Conservation (phyloP, 345 rosid genomes). For the Zanthoxylum bungeanum region DNA sequence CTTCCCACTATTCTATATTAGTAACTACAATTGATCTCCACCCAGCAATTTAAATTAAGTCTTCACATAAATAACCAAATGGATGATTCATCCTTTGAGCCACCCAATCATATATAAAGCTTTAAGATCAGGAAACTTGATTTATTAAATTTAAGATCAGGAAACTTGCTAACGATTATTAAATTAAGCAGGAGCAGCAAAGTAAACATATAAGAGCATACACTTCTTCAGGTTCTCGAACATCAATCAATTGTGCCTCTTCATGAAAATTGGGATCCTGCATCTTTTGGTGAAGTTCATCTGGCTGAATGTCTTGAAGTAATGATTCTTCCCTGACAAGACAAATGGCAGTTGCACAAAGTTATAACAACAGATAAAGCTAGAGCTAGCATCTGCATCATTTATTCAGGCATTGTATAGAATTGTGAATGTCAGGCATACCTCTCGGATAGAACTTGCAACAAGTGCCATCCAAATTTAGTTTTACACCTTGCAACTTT, state of each 20-base stretch:
- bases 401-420: background rate
- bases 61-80: background rate
- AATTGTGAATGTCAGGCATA: constrained; percentile 22
- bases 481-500: constrained; percentile 79
- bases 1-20: background rate
- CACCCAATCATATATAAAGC: background rate
- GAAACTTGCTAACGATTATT: background rate
- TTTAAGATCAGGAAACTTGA: background rate
- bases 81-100: background rate
- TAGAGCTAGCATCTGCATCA: constrained; percentile 1
- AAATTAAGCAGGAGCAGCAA: background rate
- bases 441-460: constrained; percentile 96
- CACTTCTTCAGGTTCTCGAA: constrained; percentile 94
- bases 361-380: constrained; percentile 1
- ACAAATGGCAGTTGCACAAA: constrained; percentile 10
- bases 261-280: constrained; percentile 72
- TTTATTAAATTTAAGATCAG: background rate
- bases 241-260: constrained; percentile 84
- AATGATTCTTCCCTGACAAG: constrained; percentile 44
- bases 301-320: constrained; percentile 58
- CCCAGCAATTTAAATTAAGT: background rate
- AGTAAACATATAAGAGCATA: constrained; percentile 33
- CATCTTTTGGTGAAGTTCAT: constrained; percentile 69
- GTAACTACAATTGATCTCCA: background rate
- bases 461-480: constrained; percentile 84